phyloP scores from a whole-genome alignment of 2,329 filamentous ascomycete genomes.

The Zasmidium cellare region DNA sequence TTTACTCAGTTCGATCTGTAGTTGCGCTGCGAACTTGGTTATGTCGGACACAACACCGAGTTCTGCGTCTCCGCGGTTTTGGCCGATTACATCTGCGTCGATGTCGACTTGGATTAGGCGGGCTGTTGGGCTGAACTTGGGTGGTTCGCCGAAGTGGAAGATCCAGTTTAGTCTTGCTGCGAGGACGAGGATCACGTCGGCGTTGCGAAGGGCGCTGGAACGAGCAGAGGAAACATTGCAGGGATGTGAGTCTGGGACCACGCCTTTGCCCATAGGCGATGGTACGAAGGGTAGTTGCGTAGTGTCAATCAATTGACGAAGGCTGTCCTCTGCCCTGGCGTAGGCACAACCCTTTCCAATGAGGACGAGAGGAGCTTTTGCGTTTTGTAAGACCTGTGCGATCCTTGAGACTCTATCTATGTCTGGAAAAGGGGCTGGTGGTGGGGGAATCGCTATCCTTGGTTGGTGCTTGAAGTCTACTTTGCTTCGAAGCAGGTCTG shows the following conservation, averaged over 20 bases:
- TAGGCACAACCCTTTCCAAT: conserved; percentile 9
- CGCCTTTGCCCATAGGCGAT: neutral
- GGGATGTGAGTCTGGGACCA: neutral
- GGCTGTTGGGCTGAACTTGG: neutral
- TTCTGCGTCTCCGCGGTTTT: neutral
- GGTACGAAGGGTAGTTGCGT: neutral
- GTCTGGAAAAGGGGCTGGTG: neutral
- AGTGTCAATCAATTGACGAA: neutral
- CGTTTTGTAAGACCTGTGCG: neutral
- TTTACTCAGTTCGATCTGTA: neutral
- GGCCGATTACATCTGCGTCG: neutral
- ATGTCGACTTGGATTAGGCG: neutral
- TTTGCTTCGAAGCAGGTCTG: neutral
- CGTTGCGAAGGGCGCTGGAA: neutral
- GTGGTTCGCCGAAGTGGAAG: neutral
- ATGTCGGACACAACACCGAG: neutral
- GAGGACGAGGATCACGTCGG: neutral
- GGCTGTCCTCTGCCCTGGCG: neutral
- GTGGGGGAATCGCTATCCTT: neutral
- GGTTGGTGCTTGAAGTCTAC: neutral
- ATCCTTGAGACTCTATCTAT: neutral
- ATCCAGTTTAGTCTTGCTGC: neutral
- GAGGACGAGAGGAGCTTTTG: conserved; percentile 6
- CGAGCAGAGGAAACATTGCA: neutral
- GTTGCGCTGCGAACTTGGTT: neutral